These are phyloP conservation scores for Carex kokanica DNA, from an alignment of 176 grass and related monocot species.

Conservation along the genomic window DNA sequence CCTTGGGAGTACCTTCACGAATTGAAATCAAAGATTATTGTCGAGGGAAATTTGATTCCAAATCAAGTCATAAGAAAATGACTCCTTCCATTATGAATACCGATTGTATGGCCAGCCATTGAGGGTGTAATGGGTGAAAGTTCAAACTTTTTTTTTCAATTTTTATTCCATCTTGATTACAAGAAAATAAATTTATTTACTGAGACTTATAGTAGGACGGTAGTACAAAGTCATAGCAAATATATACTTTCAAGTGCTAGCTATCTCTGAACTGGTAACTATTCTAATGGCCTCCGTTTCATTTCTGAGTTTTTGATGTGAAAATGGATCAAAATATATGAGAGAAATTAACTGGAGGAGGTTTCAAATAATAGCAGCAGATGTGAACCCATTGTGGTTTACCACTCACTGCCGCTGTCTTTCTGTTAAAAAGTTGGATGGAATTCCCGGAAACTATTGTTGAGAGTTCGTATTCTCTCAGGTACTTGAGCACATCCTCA, in stretches of 20 bases:
- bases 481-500: background rate
- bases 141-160: too few species aligned
- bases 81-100: too few species aligned
- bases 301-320: background rate
- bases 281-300: background rate
- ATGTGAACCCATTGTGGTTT: background rate
- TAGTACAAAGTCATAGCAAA: background rate
- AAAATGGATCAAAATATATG: background rate
- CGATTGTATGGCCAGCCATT: too few species aligned
- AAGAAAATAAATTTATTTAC: too few species aligned
- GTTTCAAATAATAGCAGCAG: background rate
- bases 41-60: too few species aligned
- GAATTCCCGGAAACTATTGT: background rate
- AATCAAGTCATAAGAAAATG: too few species aligned
- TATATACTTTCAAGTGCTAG: background rate
- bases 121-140: too few species aligned
- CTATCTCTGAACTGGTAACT: slow-evolving; percentile 3
- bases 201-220: too few species aligned
- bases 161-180: too few species aligned
- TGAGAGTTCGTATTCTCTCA: background rate
- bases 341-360: background rate
- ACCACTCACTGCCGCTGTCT: background rate
- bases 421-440: background rate
- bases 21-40: too few species aligned
- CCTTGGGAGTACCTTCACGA: too few species aligned